Conservation (phyloP, 2,329 filamentous ascomycete species). For the Xylogone sp. region DNA sequence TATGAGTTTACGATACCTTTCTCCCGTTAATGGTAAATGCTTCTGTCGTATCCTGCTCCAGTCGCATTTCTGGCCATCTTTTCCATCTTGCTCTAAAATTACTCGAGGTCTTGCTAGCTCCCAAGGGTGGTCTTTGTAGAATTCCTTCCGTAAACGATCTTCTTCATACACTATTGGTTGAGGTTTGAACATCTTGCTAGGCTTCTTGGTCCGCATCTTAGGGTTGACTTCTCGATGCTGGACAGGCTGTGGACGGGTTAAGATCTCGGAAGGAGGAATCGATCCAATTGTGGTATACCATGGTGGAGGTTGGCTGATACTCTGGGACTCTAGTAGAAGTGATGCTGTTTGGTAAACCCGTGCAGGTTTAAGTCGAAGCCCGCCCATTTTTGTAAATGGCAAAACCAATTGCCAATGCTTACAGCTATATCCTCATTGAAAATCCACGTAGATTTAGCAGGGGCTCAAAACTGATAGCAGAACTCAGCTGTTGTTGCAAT, state of each 20-base stretch:
- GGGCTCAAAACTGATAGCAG: neutral
- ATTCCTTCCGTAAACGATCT: constrained; percentile 73
- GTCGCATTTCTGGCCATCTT: constrained; percentile 70
- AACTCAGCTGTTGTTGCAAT: neutral
- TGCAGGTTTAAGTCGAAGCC: constrained; percentile 34
- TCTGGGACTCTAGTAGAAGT: constrained; percentile 38
- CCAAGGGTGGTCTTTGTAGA: constrained; percentile 96
- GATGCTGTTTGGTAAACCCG: constrained; percentile 44
- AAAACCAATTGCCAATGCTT: neutral
- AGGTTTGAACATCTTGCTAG: constrained; percentile 77
- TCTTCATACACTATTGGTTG: constrained; percentile 76
- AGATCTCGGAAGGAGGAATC: constrained; percentile 52
- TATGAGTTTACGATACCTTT: constrained; percentile 56
- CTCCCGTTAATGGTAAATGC: constrained; percentile 74
- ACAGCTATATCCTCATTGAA: neutral
- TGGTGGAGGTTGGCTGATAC: constrained; percentile 32
- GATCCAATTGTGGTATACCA: constrained; percentile 28
- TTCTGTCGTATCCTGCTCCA: constrained; percentile 77
- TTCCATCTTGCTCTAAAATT: constrained; percentile 80
- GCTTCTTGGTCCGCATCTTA: constrained; percentile 46
- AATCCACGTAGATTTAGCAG: neutral
- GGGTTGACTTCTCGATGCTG: constrained; percentile 35
- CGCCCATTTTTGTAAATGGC: constrained; percentile 18
- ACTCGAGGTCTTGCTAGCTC: constrained; percentile 86
- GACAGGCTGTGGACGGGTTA: constrained; percentile 49